Percentiles rank a stretch among this genome's conserved stretches.
Conservation (phyloP, 2,329 filamentous ascomycete genomes). For the Chaetomium sp. region DNA sequence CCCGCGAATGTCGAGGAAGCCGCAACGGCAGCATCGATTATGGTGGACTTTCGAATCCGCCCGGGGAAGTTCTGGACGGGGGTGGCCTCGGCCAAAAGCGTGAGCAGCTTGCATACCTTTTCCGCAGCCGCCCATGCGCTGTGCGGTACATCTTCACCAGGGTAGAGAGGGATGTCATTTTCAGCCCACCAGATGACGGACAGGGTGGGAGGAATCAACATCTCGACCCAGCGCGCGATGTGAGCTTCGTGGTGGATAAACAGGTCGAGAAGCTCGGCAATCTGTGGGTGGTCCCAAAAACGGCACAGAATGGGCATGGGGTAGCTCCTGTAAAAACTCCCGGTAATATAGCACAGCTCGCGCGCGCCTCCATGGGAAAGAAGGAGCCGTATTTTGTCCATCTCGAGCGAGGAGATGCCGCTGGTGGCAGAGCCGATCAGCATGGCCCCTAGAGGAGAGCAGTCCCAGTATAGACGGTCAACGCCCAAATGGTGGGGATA, state of each 20-base stretch:
- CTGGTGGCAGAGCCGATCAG: background rate
- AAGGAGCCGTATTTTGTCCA: conserved; percentile 22
- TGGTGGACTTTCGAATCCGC: background rate
- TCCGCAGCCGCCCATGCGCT: background rate
- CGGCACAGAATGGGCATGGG: conserved; percentile 9
- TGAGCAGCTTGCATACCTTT: conserved; percentile 16
- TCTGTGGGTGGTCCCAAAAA: background rate
- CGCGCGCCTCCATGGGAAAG: conserved; percentile 15
- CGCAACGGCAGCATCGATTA: conserved; percentile 19
- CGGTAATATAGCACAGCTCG: background rate
- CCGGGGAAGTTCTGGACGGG: background rate
- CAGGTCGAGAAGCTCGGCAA: conserved; percentile 5
- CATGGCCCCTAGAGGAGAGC: background rate
- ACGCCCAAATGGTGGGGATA: background rate
- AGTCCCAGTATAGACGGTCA: background rate
- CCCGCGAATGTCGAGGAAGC: background rate
- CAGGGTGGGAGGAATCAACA: conserved; percentile 11
- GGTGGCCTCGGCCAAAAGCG: conserved; percentile 23
- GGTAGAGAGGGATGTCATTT: background rate
- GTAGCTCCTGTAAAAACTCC: background rate
- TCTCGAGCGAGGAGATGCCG: background rate
- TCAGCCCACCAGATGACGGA: conserved; percentile 22
- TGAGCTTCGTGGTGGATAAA: conserved; percentile 13
- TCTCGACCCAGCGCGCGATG: conserved; percentile 7
- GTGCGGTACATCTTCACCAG: background rate